Conservation (phyloP, 441 rosid genomes). For the Theobroma grandiflorum region DNA sequence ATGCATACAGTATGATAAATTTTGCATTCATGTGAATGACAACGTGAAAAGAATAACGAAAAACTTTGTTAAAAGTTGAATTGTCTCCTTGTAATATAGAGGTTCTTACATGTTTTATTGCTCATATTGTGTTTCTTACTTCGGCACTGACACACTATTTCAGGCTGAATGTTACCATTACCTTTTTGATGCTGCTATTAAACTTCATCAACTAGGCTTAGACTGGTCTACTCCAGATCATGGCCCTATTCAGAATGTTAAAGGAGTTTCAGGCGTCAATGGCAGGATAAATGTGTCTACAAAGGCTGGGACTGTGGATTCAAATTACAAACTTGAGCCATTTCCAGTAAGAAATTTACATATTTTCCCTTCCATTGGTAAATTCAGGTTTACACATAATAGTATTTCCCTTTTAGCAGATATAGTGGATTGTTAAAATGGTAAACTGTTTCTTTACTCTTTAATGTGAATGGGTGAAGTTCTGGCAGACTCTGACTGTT, state of each 20-base stretch:
- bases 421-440: not conserved
- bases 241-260: constrained; percentile 61
- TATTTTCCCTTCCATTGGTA: constrained; percentile 19
- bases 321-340: constrained; percentile 47
- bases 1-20: not conserved
- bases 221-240: constrained; percentile 84
- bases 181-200: constrained; percentile 95
- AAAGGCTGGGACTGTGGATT: constrained; percentile 51
- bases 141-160: constrained; percentile 24
- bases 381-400: constrained; percentile 8
- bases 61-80: not conserved
- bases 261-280: constrained; percentile 39
- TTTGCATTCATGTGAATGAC: not conserved
- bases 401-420: not conserved
- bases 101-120: constrained; percentile 15
- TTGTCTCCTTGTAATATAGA: not conserved
- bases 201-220: constrained; percentile 86
- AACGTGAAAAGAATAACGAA: not conserved
- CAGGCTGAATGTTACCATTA: constrained; percentile 98
- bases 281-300: constrained; percentile 38
- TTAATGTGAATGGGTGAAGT: constrained; percentile 15
- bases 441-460: not conserved
- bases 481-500: not conserved
- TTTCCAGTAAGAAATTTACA: constrained; percentile 52
- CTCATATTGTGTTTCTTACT: constrained; percentile 20